phyloP scores from a whole-genome alignment of 1,284 basidiomycete genomes.

The Cutaneotrichosporon sp. region DNA sequence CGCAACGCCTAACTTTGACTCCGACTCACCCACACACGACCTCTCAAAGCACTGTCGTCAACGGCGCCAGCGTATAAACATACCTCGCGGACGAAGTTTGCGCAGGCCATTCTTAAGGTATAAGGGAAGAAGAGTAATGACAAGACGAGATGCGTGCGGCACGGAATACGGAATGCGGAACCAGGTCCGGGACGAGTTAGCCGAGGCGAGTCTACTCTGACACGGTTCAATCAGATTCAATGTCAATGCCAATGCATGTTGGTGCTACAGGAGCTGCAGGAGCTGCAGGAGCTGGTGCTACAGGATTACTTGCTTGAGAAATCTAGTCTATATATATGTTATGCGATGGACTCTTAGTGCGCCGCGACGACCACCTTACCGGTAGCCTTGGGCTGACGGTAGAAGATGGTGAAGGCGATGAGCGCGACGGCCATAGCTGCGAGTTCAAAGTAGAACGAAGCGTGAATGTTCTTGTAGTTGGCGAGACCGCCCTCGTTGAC shows the following conservation, averaged over 20 bases:
- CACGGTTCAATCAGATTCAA: too few species aligned
- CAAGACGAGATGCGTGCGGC: not conserved
- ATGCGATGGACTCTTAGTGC: not conserved
- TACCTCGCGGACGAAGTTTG: slow-evolving; percentile 20
- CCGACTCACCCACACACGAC: slow-evolving; percentile 1
- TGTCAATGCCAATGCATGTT: not conserved
- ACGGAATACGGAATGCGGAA: not conserved
- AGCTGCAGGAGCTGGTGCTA: slow-evolving; percentile 3
- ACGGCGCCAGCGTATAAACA: not conserved
- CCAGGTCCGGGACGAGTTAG: not conserved
- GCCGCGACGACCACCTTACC: not conserved
- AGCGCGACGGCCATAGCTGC: slow-evolving; percentile 43
- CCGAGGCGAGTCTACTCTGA: not conserved
- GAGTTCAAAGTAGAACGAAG: slow-evolving; percentile 42
- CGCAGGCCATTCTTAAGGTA: slow-evolving; percentile 16
- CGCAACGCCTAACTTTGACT: too few species aligned
- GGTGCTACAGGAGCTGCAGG: not conserved
- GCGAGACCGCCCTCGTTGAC: slow-evolving; percentile 35
- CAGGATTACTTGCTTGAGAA: not conserved
- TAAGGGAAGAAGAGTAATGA: not conserved
- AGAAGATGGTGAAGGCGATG: slow-evolving; percentile 38
- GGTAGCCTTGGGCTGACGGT: slow-evolving; percentile 23
- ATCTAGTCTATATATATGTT: not conserved
- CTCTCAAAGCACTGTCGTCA: slow-evolving; percentile 4
- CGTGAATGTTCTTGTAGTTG: slow-evolving; percentile 39